Evolutionary conservation across 164 flowering plant genomes (phyloP).

Genomic region (Macadamia integrifolia): DNA sequence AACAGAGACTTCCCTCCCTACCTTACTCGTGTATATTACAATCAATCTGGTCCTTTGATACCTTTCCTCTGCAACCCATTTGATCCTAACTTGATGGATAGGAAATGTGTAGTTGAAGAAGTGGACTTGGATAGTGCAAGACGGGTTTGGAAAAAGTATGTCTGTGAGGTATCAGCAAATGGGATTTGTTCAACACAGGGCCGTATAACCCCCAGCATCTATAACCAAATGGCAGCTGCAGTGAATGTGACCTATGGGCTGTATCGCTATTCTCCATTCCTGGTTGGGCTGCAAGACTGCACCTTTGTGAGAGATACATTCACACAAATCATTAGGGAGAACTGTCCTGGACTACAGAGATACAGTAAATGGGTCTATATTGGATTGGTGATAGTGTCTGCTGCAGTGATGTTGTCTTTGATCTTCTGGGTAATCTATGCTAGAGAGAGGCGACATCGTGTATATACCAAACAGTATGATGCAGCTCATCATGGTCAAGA

Average conservation of each 20-base stretch:
- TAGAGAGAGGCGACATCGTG: slow-evolving; percentile 73
- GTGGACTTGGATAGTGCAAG: slow-evolving; percentile 47
- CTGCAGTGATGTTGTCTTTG: slow-evolving; percentile 81
- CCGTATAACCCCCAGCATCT: slow-evolving; percentile 55
- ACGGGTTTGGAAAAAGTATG: slow-evolving; percentile 30
- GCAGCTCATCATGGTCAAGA: background rate
- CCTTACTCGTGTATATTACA: slow-evolving; percentile 41
- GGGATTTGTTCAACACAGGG: slow-evolving; percentile 53
- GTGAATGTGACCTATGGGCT: slow-evolving; percentile 68
- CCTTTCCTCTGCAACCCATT: slow-evolving; percentile 71
- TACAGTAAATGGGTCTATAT: slow-evolving; percentile 56
- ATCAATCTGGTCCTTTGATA: slow-evolving; percentile 69
- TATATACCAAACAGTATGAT: slow-evolving; percentile 37
- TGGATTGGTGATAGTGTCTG: slow-evolving; percentile 70
- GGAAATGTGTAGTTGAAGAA: slow-evolving; percentile 46
- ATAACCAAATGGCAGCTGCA: slow-evolving; percentile 53
- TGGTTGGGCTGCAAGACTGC: slow-evolving; percentile 62
- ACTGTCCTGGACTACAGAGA: slow-evolving; percentile 62
- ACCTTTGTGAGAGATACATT: slow-evolving; percentile 71
- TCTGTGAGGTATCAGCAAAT: slow-evolving; percentile 33
- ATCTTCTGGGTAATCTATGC: slow-evolving; percentile 87
- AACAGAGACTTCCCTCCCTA: slow-evolving; percentile 48
- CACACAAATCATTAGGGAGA: slow-evolving; percentile 19
- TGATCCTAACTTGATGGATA: slow-evolving; percentile 26
- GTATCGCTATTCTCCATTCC: slow-evolving; percentile 57